Percentiles rank a stretch among this genome's conserved stretches.
phyloP scores from a whole-genome alignment of 129 eudicot genomes.

The Pulicaria dysenterica region DNA sequence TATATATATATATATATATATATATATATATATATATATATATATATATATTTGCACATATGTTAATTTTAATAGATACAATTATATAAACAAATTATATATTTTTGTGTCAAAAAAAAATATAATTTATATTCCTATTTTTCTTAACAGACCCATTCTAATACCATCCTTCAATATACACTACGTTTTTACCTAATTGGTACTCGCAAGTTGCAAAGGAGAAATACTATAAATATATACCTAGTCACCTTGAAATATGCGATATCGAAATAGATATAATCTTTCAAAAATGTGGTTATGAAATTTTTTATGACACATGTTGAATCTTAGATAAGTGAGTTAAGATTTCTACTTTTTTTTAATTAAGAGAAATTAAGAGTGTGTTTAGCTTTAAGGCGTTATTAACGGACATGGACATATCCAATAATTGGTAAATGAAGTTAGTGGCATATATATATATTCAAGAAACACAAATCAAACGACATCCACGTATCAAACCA shows the following conservation, averaged over 20 bases:
- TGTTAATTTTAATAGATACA: no score
- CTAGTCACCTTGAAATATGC: background rate
- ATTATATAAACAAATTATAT: no score
- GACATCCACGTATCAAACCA: conserved; percentile 32
- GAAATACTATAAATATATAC: background rate
- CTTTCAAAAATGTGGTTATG: no score
- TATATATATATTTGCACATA: no score
- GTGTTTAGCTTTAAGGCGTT: conserved; percentile 14
- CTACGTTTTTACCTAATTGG: no score
- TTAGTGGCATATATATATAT: conserved; percentile 32
- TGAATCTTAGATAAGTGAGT: conserved; percentile 26
- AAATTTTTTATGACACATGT: background rate
- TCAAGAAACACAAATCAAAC: conserved; percentile 10
- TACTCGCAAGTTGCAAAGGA: no score
- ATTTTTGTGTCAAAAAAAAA: no score
- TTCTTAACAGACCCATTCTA: no score
- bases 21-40: no score
- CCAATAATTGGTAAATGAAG: conserved; percentile 32
- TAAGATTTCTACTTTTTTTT: conserved; percentile 20
- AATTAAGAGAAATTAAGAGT: conserved; percentile 1
- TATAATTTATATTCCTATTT: no score
- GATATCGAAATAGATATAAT: background rate
- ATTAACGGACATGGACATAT: background rate
- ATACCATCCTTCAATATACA: no score
- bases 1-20: no score